Evolutionary conservation across 2,329 filamentous ascomycete species (phyloP), one percentile per base, ranked within the genome.

Genomic region (Clarireedia monteithiana): DNA sequence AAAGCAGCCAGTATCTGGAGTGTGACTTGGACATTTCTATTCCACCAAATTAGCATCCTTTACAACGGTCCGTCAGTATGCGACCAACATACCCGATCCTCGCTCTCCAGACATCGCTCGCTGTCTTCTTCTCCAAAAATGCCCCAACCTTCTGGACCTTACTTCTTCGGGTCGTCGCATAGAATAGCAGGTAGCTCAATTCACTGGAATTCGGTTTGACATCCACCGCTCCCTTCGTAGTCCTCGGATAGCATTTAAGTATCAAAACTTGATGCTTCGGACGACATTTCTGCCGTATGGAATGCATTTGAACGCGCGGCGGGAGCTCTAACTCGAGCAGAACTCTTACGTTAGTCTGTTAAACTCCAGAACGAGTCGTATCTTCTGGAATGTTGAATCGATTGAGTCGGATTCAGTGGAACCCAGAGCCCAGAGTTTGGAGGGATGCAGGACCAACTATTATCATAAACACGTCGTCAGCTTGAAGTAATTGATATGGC

Each of bases 191-290:
- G 71, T 97, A 97, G 73, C 90, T 95, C 61, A 99, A 83, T 77
- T 99, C 94, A 74, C 90, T 95, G 63, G 90, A 90, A 73, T 97
- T 97, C 46, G 94, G 91, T 74, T 92, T 95, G 68, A 96, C 90
- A 67, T 96, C 90, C 69, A 91, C 87, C 60, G 89, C 86, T 51
- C 89, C 90, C 75, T 96, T 97, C 62, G 89, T 89, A 62, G 89
- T 91, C 64, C 88, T 87, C 42, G 94, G 94, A 72, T 96, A 99
- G 77, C 92, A 97, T 76, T 96, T 96, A 63, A 96, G 82, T 63
- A 96, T 86, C 59, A 97, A 78, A 65, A 96, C 89, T 80, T 97
- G 92, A 75, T 99, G 94, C 77, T 96, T 97, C 27, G 94, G 92
- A 59, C 92, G 89, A 73, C 82, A 85, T 72, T 78, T 83, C 67